These are phyloP conservation scores for Aureobasidium sp. DNA, from an alignment of 2,329 filamentous ascomycete genomes.

Conservation along the genomic window DNA sequence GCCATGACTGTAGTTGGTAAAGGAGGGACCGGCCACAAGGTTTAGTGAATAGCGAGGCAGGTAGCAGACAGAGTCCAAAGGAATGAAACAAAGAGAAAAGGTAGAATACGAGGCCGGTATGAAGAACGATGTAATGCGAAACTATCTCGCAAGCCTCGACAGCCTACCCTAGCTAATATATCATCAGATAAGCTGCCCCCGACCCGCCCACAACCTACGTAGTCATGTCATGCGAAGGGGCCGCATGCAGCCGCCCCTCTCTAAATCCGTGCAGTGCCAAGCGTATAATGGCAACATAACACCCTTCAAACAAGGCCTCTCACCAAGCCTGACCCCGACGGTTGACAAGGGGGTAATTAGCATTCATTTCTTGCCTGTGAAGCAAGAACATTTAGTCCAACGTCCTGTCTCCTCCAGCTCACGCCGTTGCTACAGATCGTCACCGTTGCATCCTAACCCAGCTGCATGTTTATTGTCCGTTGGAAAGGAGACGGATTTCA, in stretches of 20 bases:
- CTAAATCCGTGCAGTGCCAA: neutral
- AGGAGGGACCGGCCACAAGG: too few species aligned
- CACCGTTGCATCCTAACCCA: neutral
- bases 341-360: slow-evolving; percentile 6
- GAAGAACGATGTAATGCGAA: neutral
- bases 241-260: slow-evolving; percentile 6
- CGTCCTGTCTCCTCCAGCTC: neutral
- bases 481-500: neutral
- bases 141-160: neutral
- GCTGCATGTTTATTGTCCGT: slow-evolving; percentile 1
- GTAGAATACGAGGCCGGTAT: neutral
- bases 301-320: neutral
- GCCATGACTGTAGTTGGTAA: neutral
- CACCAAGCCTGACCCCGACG: neutral
- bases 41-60: neutral
- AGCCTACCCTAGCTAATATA: slow-evolving; percentile 5
- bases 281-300: neutral
- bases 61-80: neutral
- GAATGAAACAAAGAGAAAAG: neutral
- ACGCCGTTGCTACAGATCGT: neutral
- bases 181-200: neutral
- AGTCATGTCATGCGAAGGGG: neutral
- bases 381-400: neutral
- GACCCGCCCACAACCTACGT: neutral
- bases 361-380: neutral